Evolutionary conservation across 805 yeast species (phyloP), one percentile per base, ranked within the genome.

Genomic region (Jamesozyma hellenica): DNA sequence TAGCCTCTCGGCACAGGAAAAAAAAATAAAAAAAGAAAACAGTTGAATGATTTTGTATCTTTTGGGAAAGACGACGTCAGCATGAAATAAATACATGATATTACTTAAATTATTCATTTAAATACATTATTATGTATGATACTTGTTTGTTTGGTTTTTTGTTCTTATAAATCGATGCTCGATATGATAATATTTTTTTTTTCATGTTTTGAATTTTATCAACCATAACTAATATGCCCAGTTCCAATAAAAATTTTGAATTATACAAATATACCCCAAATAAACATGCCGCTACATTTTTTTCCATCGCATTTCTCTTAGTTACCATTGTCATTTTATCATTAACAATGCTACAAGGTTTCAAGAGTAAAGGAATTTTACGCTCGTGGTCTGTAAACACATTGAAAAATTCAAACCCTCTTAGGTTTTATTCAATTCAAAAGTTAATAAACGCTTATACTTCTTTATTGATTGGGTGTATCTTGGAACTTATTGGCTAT

Each of bases 401-500:
- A 12, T 25, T 4, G 14, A 36, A 12, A 19, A 43, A n/a, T 27
- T 10, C 9, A 36, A 34, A 16, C 25, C 28, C 7, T 25, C 29
- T 4, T 25, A 28, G 36, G 15, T 34, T n/a, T 15, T 34, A 25
- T 25, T n/a, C n/a, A 11, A 23, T 34, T 15, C 14, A 16, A 11
- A 43, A 42, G 21, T 17, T 47, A 4, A 30, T 23, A 2, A 45
- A 45, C 9, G 48, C 47, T n/a, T 25, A 34, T 34, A 34, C 53
- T 28, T 63, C 63, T 6, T 41, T 59, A 23, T 34, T 55, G 17
- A 25, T 51, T n/a, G 65, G 63, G 9, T 42, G 51, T 4, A 8
- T 48, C 1, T 30, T 53, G 15, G 64, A 60, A 41, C 32, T 42
- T 10, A 40, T 52, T 18, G 64, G 63, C 4, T 60, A 53, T 39